Evolutionary conservation across 225 moss, liverwort and hornwort genomes (phyloP), one percentile per base, ranked within the genome.

Genomic region (Rhytidiadelphus loreus): DNA sequence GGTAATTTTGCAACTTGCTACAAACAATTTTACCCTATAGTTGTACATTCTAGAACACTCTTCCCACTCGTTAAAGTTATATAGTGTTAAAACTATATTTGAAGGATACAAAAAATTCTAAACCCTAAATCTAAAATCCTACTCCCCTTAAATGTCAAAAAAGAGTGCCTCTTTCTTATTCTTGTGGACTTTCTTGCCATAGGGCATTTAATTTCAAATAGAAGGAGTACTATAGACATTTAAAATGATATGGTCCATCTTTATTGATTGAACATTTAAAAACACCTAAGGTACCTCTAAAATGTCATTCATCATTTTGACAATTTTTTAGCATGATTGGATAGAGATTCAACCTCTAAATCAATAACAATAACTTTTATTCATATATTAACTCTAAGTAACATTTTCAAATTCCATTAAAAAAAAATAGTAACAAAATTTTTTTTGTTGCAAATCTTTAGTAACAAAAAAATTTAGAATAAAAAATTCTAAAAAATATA

Each of bases 1-100:
- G 21, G 13, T 4, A 48, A 48, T 32, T 75, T 0, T 2, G 0
- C 0, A 75, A 1, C 12, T 75, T 75, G 0, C 0, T 50, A 1
- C 0, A 48, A 1, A 50, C 12, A 75, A 50, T 75, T 8, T 20
- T 50, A 11, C 2, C 4, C 21, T 11, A 46, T 11, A 29, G 10
- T 11, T 70, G 24, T 13, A 19, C 19, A 48, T 26, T 74, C 4
- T 12, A 74, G 0, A 74, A 1, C 2, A 30, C 11, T 30, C 18
- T 30, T 7, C 3, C 20, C 2, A 32, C 2, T 30, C 19, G 32
- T 9, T 74, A 20, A 20, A n/a, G n/a, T n/a, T n/a, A n/a, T n/a
- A n/a, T n/a, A n/a, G n/a, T n/a, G n/a, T n/a, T n/a, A n/a, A n/a
- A n/a, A n/a, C n/a, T n/a, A n/a, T n/a, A n/a, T n/a, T n/a, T n/a